Conservation (phyloP, 805 yeast species). For the Nakazawaea anatomiae region DNA sequence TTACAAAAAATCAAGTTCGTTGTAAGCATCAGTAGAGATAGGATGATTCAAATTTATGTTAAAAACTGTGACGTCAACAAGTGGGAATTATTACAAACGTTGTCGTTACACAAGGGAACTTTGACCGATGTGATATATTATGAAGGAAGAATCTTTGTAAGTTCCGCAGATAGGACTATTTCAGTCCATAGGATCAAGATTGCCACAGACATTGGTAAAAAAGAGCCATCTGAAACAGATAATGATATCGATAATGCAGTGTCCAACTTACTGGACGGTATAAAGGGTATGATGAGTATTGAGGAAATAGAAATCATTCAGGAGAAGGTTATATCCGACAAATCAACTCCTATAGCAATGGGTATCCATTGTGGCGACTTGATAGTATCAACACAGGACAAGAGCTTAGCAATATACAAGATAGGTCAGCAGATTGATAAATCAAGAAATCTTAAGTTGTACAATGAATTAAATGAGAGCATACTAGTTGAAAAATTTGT, state of each 20-base stretch:
- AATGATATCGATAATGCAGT: conserved; percentile 15
- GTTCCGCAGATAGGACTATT: conserved; percentile 58
- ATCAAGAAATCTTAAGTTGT: conserved; percentile 33
- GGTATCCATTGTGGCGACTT: conserved; percentile 31
- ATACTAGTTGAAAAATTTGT: conserved; percentile 39
- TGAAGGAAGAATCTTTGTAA: conserved; percentile 35
- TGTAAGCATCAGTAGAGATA: conserved; percentile 50
- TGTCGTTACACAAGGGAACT: conserved; percentile 55
- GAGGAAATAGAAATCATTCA: conserved; percentile 19
- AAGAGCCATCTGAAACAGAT: conserved; percentile 15
- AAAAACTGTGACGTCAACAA: conserved; percentile 7
- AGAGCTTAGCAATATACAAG: conserved; percentile 35
- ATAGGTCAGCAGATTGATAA: conserved; percentile 24
- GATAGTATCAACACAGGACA: conserved; percentile 48
- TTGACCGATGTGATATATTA: conserved; percentile 30
- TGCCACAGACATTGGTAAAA: not conserved
- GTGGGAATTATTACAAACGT: conserved; percentile 56
- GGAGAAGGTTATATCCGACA: conserved; percentile 44
- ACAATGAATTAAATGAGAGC: conserved; percentile 34
- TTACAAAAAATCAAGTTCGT: conserved; percentile 24
- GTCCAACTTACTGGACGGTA: not conserved
- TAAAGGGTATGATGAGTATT: not conserved
- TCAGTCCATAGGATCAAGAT: conserved; percentile 40
- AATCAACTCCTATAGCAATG: conserved; percentile 44
- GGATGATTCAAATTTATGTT: conserved; percentile 54